Evolutionary conservation across 805 yeast species (phyloP), one percentile per base, ranked within the genome.

Genomic region (Zygosaccharomyces gambellarensis): DNA sequence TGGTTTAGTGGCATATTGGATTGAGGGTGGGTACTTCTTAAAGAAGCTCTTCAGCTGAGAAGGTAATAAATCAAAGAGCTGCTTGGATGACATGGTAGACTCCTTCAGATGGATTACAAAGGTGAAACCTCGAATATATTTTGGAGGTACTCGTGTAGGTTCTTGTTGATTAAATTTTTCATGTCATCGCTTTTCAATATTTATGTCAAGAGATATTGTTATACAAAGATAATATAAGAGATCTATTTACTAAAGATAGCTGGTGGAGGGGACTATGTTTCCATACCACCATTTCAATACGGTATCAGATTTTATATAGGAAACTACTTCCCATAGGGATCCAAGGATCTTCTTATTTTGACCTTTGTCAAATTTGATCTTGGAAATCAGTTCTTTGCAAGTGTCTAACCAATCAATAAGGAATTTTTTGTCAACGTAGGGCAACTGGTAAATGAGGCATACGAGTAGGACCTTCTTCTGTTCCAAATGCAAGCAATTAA

Each of bases 21-120:
- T 77, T 21, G 83, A 71, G 7, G 97, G 97, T 29, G 97, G 97
- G 63, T 81, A 87, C 65, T 80, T 83, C 44, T 80, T 74, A 71
- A 90, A 90, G 69, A 90, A 90, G 55, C 71, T 78, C 64, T 81
- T 85, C 30, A 90, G 75, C 63, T 77, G 78, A 45, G 68, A 72
- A 17, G 97, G 97, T 38, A 90, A 80, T 67, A 79, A 75, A 27
- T 72, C 64, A 57, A 82, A 85, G 36, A 66, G 65, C 14, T 68
- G 64, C 12, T 48, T 52, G 21, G 55, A 36, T 11, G 61, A 58
- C 65, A 63, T 61, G 17, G 41, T 25, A 21, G 5, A 14, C 8
- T 28, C 7, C 5, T 38, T 30, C 11, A 21, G 5, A 34, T 17
- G 11, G 23, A 21, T 8, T 41, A 29, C 12, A 17, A 3, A 40